These are phyloP conservation scores for Acanthamoeba healyi DNA, from an alignment of 208 protist genomes.

Conservation along the genomic window DNA sequence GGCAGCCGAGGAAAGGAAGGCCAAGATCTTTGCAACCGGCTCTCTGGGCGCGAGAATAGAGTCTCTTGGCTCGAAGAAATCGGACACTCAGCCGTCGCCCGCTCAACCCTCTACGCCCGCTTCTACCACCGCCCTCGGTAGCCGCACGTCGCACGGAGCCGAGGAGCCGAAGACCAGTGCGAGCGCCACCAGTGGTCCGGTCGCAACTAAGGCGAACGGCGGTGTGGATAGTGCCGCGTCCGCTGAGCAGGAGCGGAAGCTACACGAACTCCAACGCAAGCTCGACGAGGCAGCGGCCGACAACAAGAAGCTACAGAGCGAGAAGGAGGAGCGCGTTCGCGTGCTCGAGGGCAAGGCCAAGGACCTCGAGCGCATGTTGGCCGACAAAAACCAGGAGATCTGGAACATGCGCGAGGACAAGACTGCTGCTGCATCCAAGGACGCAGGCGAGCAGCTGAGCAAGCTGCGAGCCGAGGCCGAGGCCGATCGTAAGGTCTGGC, in stretches of 20 bases:
- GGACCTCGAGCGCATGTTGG: neutral
- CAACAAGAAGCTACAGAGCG: neutral
- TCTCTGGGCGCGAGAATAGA: neutral
- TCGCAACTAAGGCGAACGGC: neutral
- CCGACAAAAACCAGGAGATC: slow-evolving; percentile 45
- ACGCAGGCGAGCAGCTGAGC: neutral
- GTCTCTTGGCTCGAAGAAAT: neutral
- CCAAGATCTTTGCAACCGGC: slow-evolving; percentile 17
- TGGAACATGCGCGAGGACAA: slow-evolving; percentile 28
- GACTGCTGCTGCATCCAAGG: neutral
- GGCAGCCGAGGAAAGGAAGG: neutral
- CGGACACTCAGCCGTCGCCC: neutral
- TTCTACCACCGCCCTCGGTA: neutral
- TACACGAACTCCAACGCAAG: slow-evolving; percentile 25
- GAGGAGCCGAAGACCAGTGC: neutral
- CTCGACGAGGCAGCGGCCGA: neutral
- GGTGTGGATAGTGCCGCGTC: neutral
- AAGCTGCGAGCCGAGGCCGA: neutral
- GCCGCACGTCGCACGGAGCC: slow-evolving; percentile 1
- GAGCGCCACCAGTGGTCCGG: neutral
- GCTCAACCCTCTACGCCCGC: neutral
- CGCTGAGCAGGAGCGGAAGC: neutral
- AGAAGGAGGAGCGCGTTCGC: neutral
- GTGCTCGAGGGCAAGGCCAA: slow-evolving; percentile 25
- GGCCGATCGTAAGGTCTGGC: neutral